These are phyloP conservation scores for Silene vulgaris DNA, from an alignment of 179 eudicot genomes.

Conservation along the genomic window DNA sequence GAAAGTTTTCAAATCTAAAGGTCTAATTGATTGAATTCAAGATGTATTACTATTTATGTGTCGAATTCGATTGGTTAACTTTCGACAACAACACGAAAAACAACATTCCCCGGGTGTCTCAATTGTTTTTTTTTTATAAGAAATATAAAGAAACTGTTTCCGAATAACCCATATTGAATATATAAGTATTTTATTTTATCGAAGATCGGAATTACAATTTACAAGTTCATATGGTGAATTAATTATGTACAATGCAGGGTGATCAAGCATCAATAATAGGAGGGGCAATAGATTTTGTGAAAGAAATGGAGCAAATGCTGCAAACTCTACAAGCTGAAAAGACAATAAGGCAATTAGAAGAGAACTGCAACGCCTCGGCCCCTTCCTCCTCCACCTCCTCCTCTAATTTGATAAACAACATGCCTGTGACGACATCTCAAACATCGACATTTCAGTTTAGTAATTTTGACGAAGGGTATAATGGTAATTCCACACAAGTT, in stretches of 20 bases:
- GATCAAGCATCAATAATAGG: conserved; percentile 51
- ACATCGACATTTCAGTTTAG: conserved; percentile 23
- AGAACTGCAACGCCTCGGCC: conserved; percentile 31
- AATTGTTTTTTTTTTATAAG: too few species aligned
- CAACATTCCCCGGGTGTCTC: too few species aligned
- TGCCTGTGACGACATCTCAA: conserved; percentile 26
- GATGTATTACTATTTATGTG: too few species aligned
- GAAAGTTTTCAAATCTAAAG: not conserved
- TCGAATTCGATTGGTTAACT: too few species aligned
- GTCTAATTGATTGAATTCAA: not conserved
- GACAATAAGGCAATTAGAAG: conserved; percentile 33
- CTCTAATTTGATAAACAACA: conserved; percentile 22
- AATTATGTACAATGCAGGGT: conserved; percentile 28
- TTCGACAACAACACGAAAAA: too few species aligned
- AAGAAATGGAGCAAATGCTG: conserved; percentile 42
- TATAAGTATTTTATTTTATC: too few species aligned
- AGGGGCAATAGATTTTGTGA: conserved; percentile 49
- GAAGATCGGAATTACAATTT: too few species aligned
- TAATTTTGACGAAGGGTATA: conserved; percentile 16
- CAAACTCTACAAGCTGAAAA: conserved; percentile 40
- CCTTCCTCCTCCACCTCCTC: conserved; percentile 26
- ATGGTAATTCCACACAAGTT: conserved; percentile 15
- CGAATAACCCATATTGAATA: too few species aligned
- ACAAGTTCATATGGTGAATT: not conserved
- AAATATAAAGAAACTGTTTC: too few species aligned